phyloP scores from a whole-genome alignment of 129 eudicot genomes.

The Tanacetum coccineum region DNA sequence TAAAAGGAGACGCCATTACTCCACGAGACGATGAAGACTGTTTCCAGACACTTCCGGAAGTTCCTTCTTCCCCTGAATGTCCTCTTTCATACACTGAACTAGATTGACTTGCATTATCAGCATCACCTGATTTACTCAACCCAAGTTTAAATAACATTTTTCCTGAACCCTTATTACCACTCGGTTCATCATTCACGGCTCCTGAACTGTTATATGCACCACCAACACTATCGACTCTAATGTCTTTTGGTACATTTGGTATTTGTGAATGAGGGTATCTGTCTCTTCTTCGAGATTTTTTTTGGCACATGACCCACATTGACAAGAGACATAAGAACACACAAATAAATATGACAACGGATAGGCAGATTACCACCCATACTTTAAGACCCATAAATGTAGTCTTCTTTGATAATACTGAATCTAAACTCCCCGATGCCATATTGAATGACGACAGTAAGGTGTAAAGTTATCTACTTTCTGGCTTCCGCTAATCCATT shows the following conservation, averaged over 20 bases:
- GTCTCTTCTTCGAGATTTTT: constrained; percentile 58
- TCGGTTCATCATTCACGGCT: constrained; percentile 40
- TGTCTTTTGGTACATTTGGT: constrained; percentile 81
- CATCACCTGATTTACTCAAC: constrained; percentile 65
- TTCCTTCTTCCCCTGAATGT: constrained; percentile 88
- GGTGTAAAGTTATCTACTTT: constrained; percentile 7
- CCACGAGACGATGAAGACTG: constrained; percentile 53
- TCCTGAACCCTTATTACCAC: constrained; percentile 55
- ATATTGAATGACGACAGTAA: constrained; percentile 28
- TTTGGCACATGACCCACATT: constrained; percentile 59
- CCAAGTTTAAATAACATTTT: constrained; percentile 71
- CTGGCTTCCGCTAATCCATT: constrained; percentile 26
- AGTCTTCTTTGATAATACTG: constrained; percentile 55
- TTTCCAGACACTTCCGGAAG: constrained; percentile 60
- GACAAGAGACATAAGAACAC: constrained; percentile 63
- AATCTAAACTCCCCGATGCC: constrained; percentile 54
- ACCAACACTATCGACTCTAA: constrained; percentile 67
- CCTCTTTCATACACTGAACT: constrained; percentile 73
- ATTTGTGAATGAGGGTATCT: constrained; percentile 53
- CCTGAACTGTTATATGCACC: constrained; percentile 36
- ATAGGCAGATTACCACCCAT: constrained; percentile 76
- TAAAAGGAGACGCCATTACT: constrained; percentile 67
- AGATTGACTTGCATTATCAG: constrained; percentile 68
- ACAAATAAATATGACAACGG: constrained; percentile 60
- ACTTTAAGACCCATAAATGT: constrained; percentile 62